Base-by-base conservation (phyloP, 495 filamentous ascomycete species). In the Clavariopsis aquatica region DNA sequence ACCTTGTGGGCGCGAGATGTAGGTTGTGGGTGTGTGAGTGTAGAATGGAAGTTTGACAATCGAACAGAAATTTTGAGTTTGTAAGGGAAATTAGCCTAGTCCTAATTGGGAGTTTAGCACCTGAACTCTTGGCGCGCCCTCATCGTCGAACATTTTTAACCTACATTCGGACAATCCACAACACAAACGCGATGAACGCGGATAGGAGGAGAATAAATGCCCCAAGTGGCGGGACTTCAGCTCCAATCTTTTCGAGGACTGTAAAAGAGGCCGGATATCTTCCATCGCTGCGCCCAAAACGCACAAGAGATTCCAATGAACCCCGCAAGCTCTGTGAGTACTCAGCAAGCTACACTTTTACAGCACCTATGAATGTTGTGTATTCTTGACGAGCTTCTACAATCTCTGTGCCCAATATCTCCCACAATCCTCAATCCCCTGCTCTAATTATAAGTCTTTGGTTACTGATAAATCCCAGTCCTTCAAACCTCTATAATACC, bases 191-290 rank as follows among this genome's bases (percentile, higher is more conserved):
- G 24, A 59, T 51, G 28, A 93, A 93, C 89, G 80, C 87, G 57
- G 94, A 98, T 75, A 84, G 94, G 75, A 87, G 93, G 77, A 86
- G 94, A 64, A 87, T 96, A 74, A 97, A 97, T 77, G 91, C 90
- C 3, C 95, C 94, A 0, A 78, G 84, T 29, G 87, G 88, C 52
- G 85, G 87, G 46, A 96, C 92, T 22, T 78, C 82, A 31, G 84
- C 91, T n/a, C 87, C 90, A 7, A 76, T 92, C 0, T 96, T 86
- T 77, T 78, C 82, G 67, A 76, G 65, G 59, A 63, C 65, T 73
- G 53, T 71, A 72, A 54, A 70, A 69, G 31, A 69, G 49, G 36
- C 62, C 2, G 75, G 73, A 57, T 74, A 74, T 61, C 70, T 76
- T 64, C 67, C 74, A 57, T 78, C 78, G 65, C 76, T 77, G 29